A percentile compares a stretch with the other conserved stretches of the same genome.
phyloP scores from a whole-genome alignment of 805 yeast species.

The Yamadazyma akitaensis region DNA sequence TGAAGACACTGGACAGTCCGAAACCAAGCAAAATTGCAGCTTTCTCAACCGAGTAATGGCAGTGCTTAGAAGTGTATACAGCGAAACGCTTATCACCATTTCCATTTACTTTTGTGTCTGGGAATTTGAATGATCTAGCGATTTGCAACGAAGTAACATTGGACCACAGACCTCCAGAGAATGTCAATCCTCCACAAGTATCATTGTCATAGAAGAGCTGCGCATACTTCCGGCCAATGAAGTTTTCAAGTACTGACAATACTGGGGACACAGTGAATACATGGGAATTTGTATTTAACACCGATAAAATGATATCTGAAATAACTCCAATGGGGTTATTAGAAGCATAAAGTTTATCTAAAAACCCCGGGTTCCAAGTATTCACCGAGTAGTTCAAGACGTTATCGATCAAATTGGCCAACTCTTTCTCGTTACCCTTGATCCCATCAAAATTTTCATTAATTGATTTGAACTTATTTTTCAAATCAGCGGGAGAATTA shows the following conservation, averaged over 20 bases:
- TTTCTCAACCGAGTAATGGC: constrained; percentile 78
- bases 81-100: constrained; percentile 55
- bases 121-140: constrained; percentile 64
- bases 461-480: constrained; percentile 26
- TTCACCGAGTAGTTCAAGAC: constrained; percentile 67
- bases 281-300: constrained; percentile 79
- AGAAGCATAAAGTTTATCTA: constrained; percentile 82
- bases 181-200: constrained; percentile 76
- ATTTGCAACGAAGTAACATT: constrained; percentile 73
- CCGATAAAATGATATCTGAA: constrained; percentile 63
- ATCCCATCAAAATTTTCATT: constrained; percentile 24
- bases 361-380: constrained; percentile 84
- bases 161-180: constrained; percentile 87
- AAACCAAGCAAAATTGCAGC: constrained; percentile 75
- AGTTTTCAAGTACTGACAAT: constrained; percentile 69
- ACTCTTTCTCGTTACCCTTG: constrained; percentile 37
- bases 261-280: constrained; percentile 85
- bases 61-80: constrained; percentile 64
- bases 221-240: constrained; percentile 67
- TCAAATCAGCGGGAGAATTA: constrained; percentile 49
- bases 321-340: constrained; percentile 82
- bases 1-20: constrained; percentile 61
- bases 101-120: constrained; percentile 67
- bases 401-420: constrained; percentile 49
- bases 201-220: constrained; percentile 50